Conservation (phyloP, 352 stramenopile genomes). For the Elongisporangium undulatum region DNA sequence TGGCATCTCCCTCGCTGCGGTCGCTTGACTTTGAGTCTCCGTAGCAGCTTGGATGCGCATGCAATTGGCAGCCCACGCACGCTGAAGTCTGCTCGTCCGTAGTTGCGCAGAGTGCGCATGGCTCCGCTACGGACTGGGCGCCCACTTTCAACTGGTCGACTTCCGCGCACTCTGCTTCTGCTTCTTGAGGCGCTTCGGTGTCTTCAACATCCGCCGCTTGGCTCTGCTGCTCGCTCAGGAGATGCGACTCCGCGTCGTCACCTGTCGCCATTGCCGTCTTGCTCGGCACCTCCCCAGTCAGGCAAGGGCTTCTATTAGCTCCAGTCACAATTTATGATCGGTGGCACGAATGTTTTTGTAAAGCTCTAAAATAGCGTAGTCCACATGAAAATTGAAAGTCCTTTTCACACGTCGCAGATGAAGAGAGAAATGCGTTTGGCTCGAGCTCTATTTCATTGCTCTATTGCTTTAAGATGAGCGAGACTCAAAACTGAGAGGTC, state of each 20-base stretch:
- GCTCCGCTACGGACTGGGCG: background rate
- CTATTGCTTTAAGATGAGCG: background rate
- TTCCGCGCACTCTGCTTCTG: background rate
- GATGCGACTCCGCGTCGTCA: background rate
- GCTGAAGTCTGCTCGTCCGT: background rate
- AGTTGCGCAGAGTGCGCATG: background rate
- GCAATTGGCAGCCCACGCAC: background rate
- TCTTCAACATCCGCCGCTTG: background rate
- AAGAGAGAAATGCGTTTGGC: background rate
- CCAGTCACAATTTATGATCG: background rate
- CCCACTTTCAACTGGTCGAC: background rate
- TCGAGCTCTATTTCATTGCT: background rate
- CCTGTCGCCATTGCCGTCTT: background rate
- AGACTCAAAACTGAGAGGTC: background rate
- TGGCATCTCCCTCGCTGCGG: background rate
- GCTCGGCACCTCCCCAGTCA: no score
- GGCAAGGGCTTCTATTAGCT: background rate
- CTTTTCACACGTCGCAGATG: background rate
- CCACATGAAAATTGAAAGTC: background rate
- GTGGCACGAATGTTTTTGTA: background rate
- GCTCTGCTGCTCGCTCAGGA: background rate
- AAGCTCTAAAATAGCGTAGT: background rate
- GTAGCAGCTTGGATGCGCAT: background rate
- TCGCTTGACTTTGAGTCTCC: background rate
- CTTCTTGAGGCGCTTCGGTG: background rate